phyloP scores from a whole-genome alignment of 345 rosid genomes.

The Sonneratia alba region DNA sequence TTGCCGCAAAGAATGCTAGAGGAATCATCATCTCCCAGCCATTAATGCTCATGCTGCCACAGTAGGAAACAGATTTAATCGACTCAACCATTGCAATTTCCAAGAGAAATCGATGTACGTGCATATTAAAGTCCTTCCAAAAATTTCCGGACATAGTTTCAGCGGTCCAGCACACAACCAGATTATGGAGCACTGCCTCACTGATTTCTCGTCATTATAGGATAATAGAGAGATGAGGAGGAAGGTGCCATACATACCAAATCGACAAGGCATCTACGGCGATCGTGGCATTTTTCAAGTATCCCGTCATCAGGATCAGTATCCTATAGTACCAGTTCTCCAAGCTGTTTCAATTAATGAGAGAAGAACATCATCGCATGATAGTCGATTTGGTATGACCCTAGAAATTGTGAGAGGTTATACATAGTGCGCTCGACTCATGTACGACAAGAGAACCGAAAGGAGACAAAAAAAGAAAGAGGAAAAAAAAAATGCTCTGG shows the following conservation, averaged over 20 bases:
- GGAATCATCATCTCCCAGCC: conserved; percentile 59
- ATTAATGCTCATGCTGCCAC: conserved; percentile 31
- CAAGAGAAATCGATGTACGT: no score
- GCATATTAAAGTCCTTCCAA: no score
- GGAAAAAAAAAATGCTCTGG: no score
- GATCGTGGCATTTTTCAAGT: conserved; percentile 28
- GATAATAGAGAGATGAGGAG: no score
- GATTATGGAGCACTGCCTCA: no score
- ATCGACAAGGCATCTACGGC: conserved; percentile 49
- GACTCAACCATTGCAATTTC: no score
- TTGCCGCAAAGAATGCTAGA: conserved; percentile 52
- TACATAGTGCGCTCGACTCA: not conserved
- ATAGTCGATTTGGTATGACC: no score
- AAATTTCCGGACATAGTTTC: no score
- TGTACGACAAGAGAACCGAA: not conserved
- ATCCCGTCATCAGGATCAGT: conserved; percentile 39
- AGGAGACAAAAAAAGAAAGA: no score
- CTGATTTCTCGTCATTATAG: no score
- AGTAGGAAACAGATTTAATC: not conserved
- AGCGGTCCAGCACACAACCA: no score
- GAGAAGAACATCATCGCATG: not conserved
- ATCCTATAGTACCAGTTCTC: conserved; percentile 47
- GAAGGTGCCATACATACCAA: conserved; percentile 24
- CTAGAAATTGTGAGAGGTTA: no score
- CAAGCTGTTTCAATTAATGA: conserved; percentile 26